Conservation (phyloP, 176 grass and related monocot genomes). For the Juncus effusus region DNA sequence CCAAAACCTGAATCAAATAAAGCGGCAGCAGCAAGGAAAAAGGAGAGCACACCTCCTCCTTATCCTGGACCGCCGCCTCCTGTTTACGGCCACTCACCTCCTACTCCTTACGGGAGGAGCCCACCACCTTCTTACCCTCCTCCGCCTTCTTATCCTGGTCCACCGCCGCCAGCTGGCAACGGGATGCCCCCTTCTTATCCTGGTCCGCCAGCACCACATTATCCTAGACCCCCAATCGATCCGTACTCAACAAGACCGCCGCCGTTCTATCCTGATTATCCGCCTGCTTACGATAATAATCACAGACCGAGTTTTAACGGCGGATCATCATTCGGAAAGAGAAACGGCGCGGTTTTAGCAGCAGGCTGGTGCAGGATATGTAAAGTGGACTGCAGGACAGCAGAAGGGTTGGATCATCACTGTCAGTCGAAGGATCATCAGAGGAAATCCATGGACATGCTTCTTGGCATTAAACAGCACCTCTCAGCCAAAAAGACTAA, state of each 20-base stretch:
- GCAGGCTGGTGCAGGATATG: constrained; percentile 90
- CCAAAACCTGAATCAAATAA: constrained; percentile 10
- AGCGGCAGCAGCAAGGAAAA: not conserved
- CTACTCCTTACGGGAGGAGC: constrained; percentile 23
- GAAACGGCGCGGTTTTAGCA: constrained; percentile 39
- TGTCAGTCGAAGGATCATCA: constrained; percentile 88
- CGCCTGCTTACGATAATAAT: constrained; percentile 32
- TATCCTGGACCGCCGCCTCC: constrained; percentile 24
- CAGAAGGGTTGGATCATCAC: constrained; percentile 72
- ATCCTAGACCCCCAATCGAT: not conserved
- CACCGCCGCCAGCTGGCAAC: constrained; percentile 35
- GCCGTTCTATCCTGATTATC: constrained; percentile 14
- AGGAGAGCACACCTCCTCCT: not conserved
- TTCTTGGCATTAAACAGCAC: constrained; percentile 87
- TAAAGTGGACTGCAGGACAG: constrained; percentile 66
- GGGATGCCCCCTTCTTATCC: constrained; percentile 43
- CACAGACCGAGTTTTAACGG: constrained; percentile 30
- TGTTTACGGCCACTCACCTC: constrained; percentile 33
- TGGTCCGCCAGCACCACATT: constrained; percentile 25
- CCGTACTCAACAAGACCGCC: not conserved
- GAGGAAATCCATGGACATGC: constrained; percentile 73
- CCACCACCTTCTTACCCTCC: constrained; percentile 30
- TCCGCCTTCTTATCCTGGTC: constrained; percentile 33
- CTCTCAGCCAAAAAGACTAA: constrained; percentile 49
- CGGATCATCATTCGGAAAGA: constrained; percentile 37